These are phyloP conservation scores for Pseudozyma sp. DNA, from an alignment of 1,284 basidiomycete genomes.

Conservation along the genomic window DNA sequence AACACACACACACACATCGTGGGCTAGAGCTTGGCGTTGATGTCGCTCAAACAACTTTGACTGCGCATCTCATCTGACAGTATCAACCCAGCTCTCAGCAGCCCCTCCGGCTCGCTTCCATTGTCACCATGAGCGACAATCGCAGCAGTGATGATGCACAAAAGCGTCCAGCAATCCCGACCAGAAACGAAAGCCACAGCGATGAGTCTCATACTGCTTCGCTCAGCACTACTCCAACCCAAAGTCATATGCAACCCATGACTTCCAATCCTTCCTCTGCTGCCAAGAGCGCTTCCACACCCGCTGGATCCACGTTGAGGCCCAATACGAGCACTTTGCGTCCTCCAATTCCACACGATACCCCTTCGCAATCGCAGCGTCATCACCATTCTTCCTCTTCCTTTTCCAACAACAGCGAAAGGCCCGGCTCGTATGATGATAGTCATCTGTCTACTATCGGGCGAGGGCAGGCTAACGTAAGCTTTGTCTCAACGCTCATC, in stretches of 20 bases:
- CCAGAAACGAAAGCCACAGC: conserved; percentile 1
- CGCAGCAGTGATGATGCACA: conserved; percentile 44
- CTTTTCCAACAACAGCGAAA: conserved; percentile 21
- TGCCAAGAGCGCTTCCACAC: conserved; percentile 2
- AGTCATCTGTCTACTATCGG: conserved; percentile 31
- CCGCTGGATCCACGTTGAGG: conserved; percentile 21
- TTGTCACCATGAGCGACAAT: conserved; percentile 18
- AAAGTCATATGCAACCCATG: conserved; percentile 41
- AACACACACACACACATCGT: too few species aligned
- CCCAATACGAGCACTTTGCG: conserved; percentile 25
- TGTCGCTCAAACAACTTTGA: not conserved
- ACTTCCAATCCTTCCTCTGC: conserved; percentile 35
- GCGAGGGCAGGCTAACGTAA: conserved; percentile 32
- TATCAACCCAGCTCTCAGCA: not conserved
- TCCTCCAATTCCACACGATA: conserved; percentile 30
- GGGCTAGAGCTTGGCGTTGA: not conserved
- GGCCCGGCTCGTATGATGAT: conserved; percentile 32
- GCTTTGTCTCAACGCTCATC: not conserved
- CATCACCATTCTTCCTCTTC: conserved; percentile 28
- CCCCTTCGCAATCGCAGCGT: conserved; percentile 15
- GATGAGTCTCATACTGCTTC: conserved; percentile 42
- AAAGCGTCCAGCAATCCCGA: conserved; percentile 17
- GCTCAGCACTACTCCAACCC: conserved; percentile 56
- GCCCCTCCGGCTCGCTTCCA: not conserved
- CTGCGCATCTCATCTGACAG: not conserved